Evolutionary conservation across 208 protist genomes (phyloP).

Genomic region (Wallacemonas rigidus): DNA sequence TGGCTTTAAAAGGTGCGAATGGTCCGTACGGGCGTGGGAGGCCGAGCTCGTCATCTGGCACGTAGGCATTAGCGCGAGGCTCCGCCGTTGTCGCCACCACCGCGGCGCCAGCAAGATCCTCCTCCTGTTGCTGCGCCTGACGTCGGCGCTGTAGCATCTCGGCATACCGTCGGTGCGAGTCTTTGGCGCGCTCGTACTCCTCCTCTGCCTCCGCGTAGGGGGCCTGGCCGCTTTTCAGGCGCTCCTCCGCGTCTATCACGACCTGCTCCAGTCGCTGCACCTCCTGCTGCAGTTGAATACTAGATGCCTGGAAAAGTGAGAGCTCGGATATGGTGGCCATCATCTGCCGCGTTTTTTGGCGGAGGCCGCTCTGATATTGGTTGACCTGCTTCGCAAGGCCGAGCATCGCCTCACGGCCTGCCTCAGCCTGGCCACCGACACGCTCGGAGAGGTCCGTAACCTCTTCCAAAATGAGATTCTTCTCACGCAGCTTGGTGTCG

Average conservation of each 20-base stretch:
- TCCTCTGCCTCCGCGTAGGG: conserved; percentile 82
- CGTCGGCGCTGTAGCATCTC: conserved; percentile 53
- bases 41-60: conserved; percentile 87
- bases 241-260: conserved; percentile 79
- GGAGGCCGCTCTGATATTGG: conserved; percentile 89
- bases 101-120: background rate
- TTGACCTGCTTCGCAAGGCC: conserved; percentile 94
- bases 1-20: conserved; percentile 65
- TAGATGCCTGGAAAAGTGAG: conserved; percentile 93
- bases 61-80: conserved; percentile 88
- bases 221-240: conserved; percentile 74
- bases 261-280: conserved; percentile 76
- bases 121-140: conserved; percentile 35
- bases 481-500: conserved; percentile 95
- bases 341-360: conserved; percentile 90
- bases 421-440: conserved; percentile 82
- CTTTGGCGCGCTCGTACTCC: conserved; percentile 69
- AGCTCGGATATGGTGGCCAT: conserved; percentile 97
- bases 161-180: conserved; percentile 61
- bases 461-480: conserved; percentile 96
- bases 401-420: conserved; percentile 90
- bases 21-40: conserved; percentile 87
- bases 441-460: conserved; percentile 91
- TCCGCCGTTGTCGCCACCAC: conserved; percentile 67
- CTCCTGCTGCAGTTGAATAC: conserved; percentile 91